These are phyloP conservation scores for Thraustochytrium sp. DNA, from an alignment of 352 stramenopile species.

Conservation along the genomic window DNA sequence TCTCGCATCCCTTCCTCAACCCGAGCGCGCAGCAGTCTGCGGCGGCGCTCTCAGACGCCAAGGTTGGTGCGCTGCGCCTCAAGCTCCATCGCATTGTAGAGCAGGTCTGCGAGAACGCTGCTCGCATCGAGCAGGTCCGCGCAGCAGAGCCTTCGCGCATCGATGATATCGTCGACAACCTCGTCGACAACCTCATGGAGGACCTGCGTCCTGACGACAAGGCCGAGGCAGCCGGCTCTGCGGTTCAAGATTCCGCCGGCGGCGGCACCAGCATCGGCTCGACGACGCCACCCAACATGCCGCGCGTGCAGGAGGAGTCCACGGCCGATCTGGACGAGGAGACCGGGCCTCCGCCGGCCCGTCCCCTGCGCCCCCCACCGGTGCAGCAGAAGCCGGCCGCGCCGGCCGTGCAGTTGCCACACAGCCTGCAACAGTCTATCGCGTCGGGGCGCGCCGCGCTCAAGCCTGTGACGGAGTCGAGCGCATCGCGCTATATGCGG, in stretches of 20 bases:
- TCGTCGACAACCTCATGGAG: conserved; percentile 4
- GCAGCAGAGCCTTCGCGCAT: not conserved
- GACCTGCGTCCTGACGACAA: not conserved
- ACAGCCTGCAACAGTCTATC: not conserved
- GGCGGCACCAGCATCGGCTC: not conserved
- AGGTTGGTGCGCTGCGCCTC: not conserved
- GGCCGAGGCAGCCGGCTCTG: not conserved
- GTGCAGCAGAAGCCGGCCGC: no score
- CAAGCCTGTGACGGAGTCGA: not conserved
- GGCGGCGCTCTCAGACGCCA: not conserved
- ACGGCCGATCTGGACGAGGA: conserved; percentile 5
- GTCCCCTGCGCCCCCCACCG: no score
- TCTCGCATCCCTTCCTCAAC: conserved; percentile 15
- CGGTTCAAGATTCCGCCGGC: not conserved
- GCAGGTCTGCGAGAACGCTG: not conserved
- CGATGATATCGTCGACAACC: not conserved
- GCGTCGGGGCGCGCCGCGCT: not conserved
- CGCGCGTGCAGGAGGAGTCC: not conserved
- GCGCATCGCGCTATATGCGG: not conserved
- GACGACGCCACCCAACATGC: not conserved
- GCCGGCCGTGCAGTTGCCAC: not conserved
- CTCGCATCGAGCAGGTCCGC: not conserved
- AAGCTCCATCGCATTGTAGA: conserved; percentile 14
- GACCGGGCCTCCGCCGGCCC: no score
- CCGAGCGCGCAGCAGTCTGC: not conserved